Evolutionary conservation across 2,329 filamentous ascomycete genomes (phyloP), one percentile per base, ranked within the genome.

Genomic region (Thielaviopsis punctulata): DNA sequence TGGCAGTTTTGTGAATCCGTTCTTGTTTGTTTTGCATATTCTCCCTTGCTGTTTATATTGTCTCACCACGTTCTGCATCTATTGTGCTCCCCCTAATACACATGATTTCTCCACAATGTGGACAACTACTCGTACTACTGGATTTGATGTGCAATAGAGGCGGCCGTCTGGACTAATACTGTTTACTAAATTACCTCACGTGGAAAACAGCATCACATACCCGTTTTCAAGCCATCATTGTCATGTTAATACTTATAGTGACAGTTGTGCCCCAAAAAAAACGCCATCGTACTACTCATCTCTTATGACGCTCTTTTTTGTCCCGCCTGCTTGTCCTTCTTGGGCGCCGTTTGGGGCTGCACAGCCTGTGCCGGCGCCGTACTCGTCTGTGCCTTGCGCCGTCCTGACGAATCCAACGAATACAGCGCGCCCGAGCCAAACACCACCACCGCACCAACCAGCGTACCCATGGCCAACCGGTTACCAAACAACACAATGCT

Each of bases 401-500:
- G 45, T 4, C 46, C 46, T 30, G 53, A 52, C 43, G 73, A 70
- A 57, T 93, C 89, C 60, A 89, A 75, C 2, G 86, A 89, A 68
- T 98, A 98, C 57, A 96, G 65, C 0, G 82, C 90, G n/a, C 89
- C 92, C 0, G 87, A 86, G 13, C 83, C 77, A 67, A 96, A 98
- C 7, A 98, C 92, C 56, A 96, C 72, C 4, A 79, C 71, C 0
- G 90, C 89, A 2, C 92, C 92, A 4, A 86, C 55, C 51, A 94
- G 66, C 56, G 94, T 95, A 39, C 86, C 82, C 0, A 73, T 68
- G 12, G 83, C 79, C 57, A 98, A 71, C 39, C 75, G 68, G 63
- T 98, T 95, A 4, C 90, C 92, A 67, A 98, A 98, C 1, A 98
- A 66, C 76, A 88, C 90, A 55, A 96, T 93, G 60, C 89, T 95